phyloP scores from a whole-genome alignment of 805 yeast species.

The Yarrowia sp. region DNA sequence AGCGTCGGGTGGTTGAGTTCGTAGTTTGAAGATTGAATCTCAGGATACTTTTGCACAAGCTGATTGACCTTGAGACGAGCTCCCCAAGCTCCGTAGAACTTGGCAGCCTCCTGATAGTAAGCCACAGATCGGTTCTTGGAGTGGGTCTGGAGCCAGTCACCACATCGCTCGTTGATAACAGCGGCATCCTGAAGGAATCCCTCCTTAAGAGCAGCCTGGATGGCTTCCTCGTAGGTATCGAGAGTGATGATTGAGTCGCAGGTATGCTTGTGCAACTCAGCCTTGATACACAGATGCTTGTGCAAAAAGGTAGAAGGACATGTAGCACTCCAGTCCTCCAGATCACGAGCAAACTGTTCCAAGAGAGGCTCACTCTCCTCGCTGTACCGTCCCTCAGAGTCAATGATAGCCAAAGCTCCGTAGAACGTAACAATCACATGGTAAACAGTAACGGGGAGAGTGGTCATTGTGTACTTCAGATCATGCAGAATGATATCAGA shows the following conservation, averaged over 20 bases:
- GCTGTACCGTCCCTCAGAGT: constrained; percentile 29
- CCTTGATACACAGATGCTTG: constrained; percentile 41
- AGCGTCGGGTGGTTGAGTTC: constrained; percentile 10
- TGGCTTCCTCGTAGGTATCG: constrained; percentile 47
- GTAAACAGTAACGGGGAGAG: constrained; percentile 32
- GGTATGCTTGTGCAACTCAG: constrained; percentile 36
- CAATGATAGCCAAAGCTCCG: constrained; percentile 34
- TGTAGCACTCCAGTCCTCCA: constrained; percentile 40
- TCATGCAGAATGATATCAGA: constrained; percentile 30
- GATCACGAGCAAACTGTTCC: constrained; percentile 32
- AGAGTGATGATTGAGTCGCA: constrained; percentile 41
- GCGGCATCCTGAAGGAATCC: constrained; percentile 43
- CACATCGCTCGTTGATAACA: constrained; percentile 44
- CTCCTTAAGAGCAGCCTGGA: constrained; percentile 40
- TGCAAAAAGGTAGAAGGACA: constrained; percentile 43
- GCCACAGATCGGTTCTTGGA: constrained; percentile 41
- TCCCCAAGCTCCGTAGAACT: constrained; percentile 32
- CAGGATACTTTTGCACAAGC: constrained; percentile 36
- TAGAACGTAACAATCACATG: constrained; percentile 32
- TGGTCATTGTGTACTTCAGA: constrained; percentile 29
- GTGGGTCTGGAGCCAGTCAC: constrained; percentile 34
- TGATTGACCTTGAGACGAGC: constrained; percentile 31
- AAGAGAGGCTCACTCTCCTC: constrained; percentile 34
- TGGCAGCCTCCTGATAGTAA: constrained; percentile 41
- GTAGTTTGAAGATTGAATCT: constrained; percentile 34